Evolutionary conservation across 2,329 filamentous ascomycete species (phyloP), one percentile per base, ranked within the genome.

Genomic region (Xylaria arbuscula): DNA sequence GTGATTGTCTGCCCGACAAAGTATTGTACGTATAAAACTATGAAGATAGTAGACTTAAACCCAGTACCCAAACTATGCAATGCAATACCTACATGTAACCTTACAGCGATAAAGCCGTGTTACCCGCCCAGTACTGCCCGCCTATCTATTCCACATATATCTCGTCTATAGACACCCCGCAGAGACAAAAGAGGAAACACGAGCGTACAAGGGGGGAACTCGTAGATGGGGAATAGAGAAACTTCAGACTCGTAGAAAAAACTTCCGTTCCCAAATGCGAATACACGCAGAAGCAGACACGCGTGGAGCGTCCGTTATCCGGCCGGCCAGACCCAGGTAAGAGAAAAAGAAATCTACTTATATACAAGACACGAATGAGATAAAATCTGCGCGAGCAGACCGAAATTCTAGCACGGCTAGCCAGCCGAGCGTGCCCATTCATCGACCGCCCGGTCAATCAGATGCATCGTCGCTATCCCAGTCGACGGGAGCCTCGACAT

Each of bases 391-490:
- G 55, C 22, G 55, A 57, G 24, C 55, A 57, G 38, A 57, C 38
- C 15, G 28, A n/a, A 11, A 57, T 47, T 57, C 38, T 45, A 57
- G 45, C 15, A 17, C 7, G 9, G 17, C 54, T 17, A n/a, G 22
- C 19, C 36, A 34, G 51, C 17, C 32, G 15, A n/a, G 32, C 32
- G 17, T 22, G 19, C 11, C 51, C 32, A 13, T 38, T 38, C 4
- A 60, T 3, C 2, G 15, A 47, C 32, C 24, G 38, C 17, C 32
- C 28, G 32, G 28, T 57, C 22, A 57, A 38, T 57, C 55, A 17
- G 28, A 54, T 19, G 40, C 55, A 36, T 58, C 56, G 15, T 66
- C 67, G 42, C 69, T 70, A 24, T 70, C 66, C 66, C 59, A 70
- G 19, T 70, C 69, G 3, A 62, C 50, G 34, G 56, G 61, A 9